Percentiles rank a stretch among this genome's conserved stretches.
Evolutionary conservation across 2,329 filamentous ascomycete species (phyloP).

Genomic region (Fusarium sp.): DNA sequence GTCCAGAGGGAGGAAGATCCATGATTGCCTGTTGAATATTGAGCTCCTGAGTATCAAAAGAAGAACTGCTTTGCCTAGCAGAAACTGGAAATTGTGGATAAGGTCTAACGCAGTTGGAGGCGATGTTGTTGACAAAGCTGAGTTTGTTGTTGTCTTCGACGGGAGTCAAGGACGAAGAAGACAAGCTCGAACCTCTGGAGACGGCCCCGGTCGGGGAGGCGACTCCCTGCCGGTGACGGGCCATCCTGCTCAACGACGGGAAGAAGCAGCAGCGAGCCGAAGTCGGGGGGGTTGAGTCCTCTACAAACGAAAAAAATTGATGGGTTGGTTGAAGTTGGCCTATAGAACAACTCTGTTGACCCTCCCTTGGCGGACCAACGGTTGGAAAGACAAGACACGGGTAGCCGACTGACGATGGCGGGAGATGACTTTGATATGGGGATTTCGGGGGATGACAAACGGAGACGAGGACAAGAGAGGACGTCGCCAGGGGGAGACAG

Average conservation of each 20-base stretch:
- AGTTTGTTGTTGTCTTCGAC: constrained; percentile 5
- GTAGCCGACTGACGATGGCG: constrained; percentile 10
- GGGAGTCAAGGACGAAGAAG: constrained; percentile 2
- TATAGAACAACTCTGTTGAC: not conserved
- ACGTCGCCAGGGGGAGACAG: not conserved
- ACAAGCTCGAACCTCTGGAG: not conserved
- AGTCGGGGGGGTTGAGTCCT: not conserved
- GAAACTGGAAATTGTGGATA: not conserved
- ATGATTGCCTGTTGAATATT: constrained; percentile 5
- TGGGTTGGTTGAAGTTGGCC: not conserved
- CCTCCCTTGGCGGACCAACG: not conserved
- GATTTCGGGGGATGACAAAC: constrained; percentile 26
- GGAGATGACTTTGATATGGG: constrained; percentile 23
- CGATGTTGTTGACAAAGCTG: not conserved
- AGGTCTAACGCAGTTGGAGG: constrained; percentile 1
- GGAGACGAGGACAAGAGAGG: constrained; percentile 8
- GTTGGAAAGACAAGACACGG: constrained; percentile 28
- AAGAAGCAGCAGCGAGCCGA: not conserved
- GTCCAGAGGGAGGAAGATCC: constrained; percentile 10
- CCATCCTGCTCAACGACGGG: not conserved
- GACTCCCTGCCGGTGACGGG: not conserved
- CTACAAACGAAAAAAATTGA: not conserved
- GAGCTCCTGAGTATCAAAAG: not conserved
- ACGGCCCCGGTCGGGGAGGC: not conserved
- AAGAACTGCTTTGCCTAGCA: not conserved